These are phyloP conservation scores for Sugiyamaella marilandica DNA, from an alignment of 805 yeast species.

Conservation along the genomic window DNA sequence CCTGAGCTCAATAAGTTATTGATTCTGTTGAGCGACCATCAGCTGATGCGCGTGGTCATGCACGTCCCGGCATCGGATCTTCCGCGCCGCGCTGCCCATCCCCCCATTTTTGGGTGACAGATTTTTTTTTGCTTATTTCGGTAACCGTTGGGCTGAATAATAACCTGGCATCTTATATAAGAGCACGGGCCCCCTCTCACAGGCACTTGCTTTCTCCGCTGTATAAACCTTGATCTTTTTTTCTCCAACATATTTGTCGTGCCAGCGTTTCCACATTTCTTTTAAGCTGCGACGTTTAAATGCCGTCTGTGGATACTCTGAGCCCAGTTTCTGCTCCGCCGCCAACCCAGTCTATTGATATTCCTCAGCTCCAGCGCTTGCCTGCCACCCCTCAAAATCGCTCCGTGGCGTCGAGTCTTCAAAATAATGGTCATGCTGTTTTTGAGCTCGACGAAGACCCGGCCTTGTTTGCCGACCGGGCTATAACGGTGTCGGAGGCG, in stretches of 20 bases:
- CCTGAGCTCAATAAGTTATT: too few species aligned
- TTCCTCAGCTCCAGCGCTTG: conserved; percentile 1
- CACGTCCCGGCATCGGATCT: not conserved
- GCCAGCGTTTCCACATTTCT: not conserved
- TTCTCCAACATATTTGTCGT: not conserved
- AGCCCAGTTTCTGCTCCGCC: not conserved
- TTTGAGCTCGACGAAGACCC: not conserved
- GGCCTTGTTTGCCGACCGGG: conserved; percentile 7
- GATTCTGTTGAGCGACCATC: not conserved
- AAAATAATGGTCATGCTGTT: not conserved
- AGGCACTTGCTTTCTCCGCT: not conserved
- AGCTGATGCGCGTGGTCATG: not conserved
- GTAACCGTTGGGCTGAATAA: conserved; percentile 1
- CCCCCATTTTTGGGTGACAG: conserved; percentile 1
- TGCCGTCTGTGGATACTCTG: conserved; percentile 5
- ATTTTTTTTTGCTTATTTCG: not conserved
- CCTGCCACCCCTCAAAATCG: not conserved
- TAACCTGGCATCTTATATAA: not conserved
- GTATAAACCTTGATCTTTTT: not conserved
- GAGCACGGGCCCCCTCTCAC: not conserved
- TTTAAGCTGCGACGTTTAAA: not conserved
- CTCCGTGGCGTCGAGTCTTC: not conserved
- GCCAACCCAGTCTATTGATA: not conserved
- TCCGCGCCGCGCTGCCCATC: not conserved
- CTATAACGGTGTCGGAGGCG: conserved; percentile 13